These are phyloP conservation scores for Solanum hybrid DNA, from an alignment of 305 asterid genomes.

Conservation along the genomic window DNA sequence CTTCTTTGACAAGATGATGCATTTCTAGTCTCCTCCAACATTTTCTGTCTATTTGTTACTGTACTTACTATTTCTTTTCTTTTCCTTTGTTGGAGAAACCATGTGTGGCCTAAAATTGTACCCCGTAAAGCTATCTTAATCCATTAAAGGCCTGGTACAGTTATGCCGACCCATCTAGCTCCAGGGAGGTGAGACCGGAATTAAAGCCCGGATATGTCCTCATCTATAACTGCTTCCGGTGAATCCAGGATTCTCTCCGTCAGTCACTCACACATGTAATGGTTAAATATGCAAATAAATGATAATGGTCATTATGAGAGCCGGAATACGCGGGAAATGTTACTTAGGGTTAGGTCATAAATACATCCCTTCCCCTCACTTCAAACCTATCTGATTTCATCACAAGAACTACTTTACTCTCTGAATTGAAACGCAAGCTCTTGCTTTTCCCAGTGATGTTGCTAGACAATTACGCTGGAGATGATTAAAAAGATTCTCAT, in stretches of 20 bases:
- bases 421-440: not conserved
- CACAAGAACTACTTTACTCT: not conserved
- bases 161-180: not conserved
- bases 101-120: not conserved
- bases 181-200: not conserved
- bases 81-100: not conserved
- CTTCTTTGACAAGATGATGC: not conserved
- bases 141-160: not conserved
- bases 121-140: not conserved
- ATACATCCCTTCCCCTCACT: not conserved
- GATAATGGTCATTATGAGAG: not conserved
- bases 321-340: not conserved
- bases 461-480: not conserved
- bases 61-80: not conserved
- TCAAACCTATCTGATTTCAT: not conserved
- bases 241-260: not conserved
- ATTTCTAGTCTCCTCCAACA: not conserved
- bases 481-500: not conserved
- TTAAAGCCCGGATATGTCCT: not conserved
- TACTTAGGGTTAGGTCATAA: not conserved
- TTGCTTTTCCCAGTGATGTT: not conserved
- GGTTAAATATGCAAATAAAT: not conserved
- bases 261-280: not conserved
- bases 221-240: not conserved
- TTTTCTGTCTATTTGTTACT: not conserved